These are phyloP conservation scores for Entomortierella parvispora DNA, from an alignment of 192 early-diverging fungal genomes.

Conservation along the genomic window DNA sequence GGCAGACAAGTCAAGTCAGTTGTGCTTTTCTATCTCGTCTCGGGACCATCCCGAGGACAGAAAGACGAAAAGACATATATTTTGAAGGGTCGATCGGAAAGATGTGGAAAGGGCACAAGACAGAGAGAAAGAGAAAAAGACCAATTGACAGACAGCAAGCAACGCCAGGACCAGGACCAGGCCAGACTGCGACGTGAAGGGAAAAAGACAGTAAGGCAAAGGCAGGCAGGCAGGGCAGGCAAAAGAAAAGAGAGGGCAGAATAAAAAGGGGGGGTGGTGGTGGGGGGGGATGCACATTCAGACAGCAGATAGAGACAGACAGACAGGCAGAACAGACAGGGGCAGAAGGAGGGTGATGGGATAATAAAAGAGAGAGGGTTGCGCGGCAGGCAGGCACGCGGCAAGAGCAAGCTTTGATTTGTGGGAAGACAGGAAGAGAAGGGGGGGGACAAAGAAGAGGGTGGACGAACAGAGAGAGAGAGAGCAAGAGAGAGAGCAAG, in stretches of 20 bases:
- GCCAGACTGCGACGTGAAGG: background rate
- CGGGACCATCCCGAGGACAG: background rate
- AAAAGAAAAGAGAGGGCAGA: background rate
- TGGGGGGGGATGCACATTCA: too few species aligned
- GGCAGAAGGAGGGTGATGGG: background rate
- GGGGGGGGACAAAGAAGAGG: background rate
- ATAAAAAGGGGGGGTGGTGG: background rate
- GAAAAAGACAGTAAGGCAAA: background rate
- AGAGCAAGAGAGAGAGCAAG: background rate
- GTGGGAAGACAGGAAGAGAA: background rate
- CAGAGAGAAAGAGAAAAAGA: background rate
- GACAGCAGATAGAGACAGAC: too few species aligned
- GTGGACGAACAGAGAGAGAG: background rate
- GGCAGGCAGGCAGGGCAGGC: background rate
- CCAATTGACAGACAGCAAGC: background rate
- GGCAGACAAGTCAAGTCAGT: too few species aligned
- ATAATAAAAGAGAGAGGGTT: background rate
- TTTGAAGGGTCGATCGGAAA: background rate
- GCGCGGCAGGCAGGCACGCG: too few species aligned
- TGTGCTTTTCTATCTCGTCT: background rate
- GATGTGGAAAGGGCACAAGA: background rate
- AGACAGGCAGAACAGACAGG: background rate
- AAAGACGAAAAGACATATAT: constrained; percentile 3
- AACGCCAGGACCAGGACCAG: background rate
- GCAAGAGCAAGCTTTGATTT: background rate